Evolutionary conservation across 352 stramenopile genomes (phyloP), one percentile per base, ranked within the genome.

Genomic region (Blastocystis sp.): DNA sequence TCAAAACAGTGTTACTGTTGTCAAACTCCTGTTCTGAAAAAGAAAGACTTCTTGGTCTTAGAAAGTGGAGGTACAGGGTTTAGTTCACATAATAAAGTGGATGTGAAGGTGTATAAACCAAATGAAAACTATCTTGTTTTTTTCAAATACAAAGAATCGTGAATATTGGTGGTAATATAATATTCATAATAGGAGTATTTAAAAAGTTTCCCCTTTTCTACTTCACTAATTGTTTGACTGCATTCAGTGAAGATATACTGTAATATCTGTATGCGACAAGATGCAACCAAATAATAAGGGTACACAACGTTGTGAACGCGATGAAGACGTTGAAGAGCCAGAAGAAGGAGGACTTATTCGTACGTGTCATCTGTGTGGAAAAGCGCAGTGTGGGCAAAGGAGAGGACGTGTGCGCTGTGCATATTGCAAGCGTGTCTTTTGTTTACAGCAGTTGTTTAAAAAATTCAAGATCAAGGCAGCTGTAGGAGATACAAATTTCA

Each of bases 331-430:
- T 20, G 73, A 84, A 64, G 73, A 84, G 15, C 9, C 6, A 47
- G 18, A 47, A 15, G 50, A 69, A 26, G 54, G 54, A 11, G 73
- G 73, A n/a, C 20, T 84, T 23, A 84, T 84, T 43, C 43, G 47
- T 11, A 88, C 77, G 20, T 88, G 77, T 77, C 77, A 88, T 79
- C 47, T 88, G 20, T 88, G 77, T 77, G 77, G 77, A 20, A 88
- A 88, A 53, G 77, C 77, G 3, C 62, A 79, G n/a, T 88, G 77
- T 64, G 77, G 77, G 47, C 77, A 88, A 29, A n/a, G 77, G 8
- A 73, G 45, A 45, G 77, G 77, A 11, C 62, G 77, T 18, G 66
- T 88, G 26, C 77, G 66, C 3, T 88, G 77, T 77, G 77, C 66
- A 18, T 79, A 77, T 50, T 88, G 77, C 53, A 88, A 79, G 18